Percentiles rank a stretch among this genome's conserved stretches.
These are phyloP conservation scores for Polyplosphaeria fusca DNA, from an alignment of 495 filamentous ascomycete species.

Conservation along the genomic window DNA sequence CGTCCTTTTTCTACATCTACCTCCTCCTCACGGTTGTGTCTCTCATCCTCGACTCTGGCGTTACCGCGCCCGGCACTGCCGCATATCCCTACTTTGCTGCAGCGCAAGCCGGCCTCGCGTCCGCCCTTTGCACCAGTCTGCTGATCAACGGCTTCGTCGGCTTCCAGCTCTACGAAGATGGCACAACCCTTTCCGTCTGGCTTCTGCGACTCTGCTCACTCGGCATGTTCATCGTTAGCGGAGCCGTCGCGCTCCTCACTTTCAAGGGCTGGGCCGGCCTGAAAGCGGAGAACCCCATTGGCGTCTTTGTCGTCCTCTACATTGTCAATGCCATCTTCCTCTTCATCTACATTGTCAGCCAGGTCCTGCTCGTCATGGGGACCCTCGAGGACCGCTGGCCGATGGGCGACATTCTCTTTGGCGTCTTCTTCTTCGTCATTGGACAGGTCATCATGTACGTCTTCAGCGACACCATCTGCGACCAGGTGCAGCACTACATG, in stretches of 20 bases:
- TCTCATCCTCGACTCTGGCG: slow-evolving; percentile 88
- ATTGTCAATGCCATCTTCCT: slow-evolving; percentile 84
- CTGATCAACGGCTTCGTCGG: slow-evolving; percentile 98
- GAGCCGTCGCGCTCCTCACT: slow-evolving; percentile 81
- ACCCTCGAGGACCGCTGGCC: slow-evolving; percentile 97
- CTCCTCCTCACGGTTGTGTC: slow-evolving; percentile 85
- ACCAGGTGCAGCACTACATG: slow-evolving; percentile 82
- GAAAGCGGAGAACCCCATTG: slow-evolving; percentile 77
- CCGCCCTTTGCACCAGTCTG: slow-evolving; percentile 81
- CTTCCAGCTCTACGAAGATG: slow-evolving; percentile 98
- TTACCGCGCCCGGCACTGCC: slow-evolving; percentile 74
- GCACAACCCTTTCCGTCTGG: slow-evolving; percentile 94
- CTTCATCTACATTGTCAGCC: slow-evolving; percentile 80
- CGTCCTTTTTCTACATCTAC: slow-evolving; percentile 96
- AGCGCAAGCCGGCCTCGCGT: slow-evolving; percentile 84
- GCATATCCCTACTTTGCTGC: slow-evolving; percentile 90
- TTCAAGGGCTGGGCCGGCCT: slow-evolving; percentile 91
- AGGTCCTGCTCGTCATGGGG: slow-evolving; percentile 80
- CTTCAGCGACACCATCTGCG: slow-evolving; percentile 81
- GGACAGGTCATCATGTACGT: slow-evolving; percentile 93
- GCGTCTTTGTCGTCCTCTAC: slow-evolving; percentile 90
- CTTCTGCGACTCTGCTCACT: slow-evolving; percentile 74
- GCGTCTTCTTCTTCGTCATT: slow-evolving; percentile 83
- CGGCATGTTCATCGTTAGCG: slow-evolving; percentile 81
- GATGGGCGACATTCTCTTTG: slow-evolving; percentile 88